phyloP scores from a whole-genome alignment of 179 eudicot genomes.

The Beta lomatogona region DNA sequence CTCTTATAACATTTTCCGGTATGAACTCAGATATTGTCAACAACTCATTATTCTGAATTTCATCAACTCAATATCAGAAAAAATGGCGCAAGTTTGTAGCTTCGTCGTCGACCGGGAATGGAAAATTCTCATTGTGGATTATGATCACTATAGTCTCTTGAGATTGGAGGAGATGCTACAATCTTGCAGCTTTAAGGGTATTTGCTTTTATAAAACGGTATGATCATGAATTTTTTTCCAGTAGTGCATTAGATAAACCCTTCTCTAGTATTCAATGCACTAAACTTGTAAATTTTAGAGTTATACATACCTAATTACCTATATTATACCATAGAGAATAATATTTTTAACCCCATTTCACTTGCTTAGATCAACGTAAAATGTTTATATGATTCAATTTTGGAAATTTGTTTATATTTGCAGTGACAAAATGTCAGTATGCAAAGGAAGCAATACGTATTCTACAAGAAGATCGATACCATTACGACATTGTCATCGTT shows the following conservation, averaged over 20 bases:
- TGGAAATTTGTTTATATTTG: neutral
- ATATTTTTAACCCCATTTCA: no score
- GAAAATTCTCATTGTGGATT: slow-evolving; percentile 27
- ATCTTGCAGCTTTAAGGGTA: slow-evolving; percentile 15
- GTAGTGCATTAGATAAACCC: neutral
- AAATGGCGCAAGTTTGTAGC: neutral
- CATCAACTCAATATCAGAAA: neutral
- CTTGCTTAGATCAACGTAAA: no score
- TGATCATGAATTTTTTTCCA: neutral
- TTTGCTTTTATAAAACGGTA: neutral
- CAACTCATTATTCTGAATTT: no score
- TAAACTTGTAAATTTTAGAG: no score
- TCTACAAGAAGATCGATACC: neutral
- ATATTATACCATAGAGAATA: no score
- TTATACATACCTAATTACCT: no score
- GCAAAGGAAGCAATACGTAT: slow-evolving; percentile 17
- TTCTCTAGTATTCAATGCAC: neutral
- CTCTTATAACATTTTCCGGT: no score
- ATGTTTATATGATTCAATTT: neutral
- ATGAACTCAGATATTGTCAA: no score
- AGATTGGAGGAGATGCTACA: slow-evolving; percentile 20
- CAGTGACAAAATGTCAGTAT: slow-evolving; percentile 25
- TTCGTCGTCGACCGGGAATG: slow-evolving; percentile 10
- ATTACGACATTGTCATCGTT: slow-evolving; percentile 23
- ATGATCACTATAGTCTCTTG: slow-evolving; percentile 15